Conservation (phyloP, 768 basidiomycete species). For the Mycena galopus region DNA sequence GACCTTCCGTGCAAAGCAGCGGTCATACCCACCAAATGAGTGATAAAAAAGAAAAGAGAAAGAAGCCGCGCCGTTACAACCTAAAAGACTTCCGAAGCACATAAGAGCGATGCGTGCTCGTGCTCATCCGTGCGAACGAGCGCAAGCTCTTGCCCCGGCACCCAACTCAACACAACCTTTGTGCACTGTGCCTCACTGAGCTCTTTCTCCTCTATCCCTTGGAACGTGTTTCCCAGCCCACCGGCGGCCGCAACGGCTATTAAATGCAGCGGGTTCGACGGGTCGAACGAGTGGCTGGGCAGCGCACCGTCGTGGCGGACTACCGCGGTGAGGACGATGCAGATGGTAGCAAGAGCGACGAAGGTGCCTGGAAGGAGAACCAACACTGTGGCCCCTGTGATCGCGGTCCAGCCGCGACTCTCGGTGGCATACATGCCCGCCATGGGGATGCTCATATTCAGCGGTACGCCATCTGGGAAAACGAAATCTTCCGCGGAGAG, state of each 20-base stretch:
- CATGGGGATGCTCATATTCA: neutral
- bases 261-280: conserved; percentile 11
- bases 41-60: no score
- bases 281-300: neutral
- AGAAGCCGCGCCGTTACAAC: no score
- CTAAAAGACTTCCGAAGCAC: no score
- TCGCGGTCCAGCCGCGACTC: conserved; percentile 12
- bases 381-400: neutral
- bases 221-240: conserved; percentile 6
- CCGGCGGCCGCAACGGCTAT: conserved; percentile 5
- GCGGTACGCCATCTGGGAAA: neutral
- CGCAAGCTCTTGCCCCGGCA: conserved; percentile 3
- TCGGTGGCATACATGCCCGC: conserved; percentile 2
- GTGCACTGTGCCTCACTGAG: neutral
- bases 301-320: neutral
- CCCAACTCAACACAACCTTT: neutral
- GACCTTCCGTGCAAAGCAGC: no score
- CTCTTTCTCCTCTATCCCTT: neutral
- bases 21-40: no score
- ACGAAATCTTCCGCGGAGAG: neutral
- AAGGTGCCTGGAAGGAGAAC: conserved; percentile 6
- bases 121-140: conserved; percentile 3
- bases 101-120: no score
- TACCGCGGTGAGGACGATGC: neutral
- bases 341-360: neutral